phyloP scores from a whole-genome alignment of 306 rosid genomes.

The Vicia faba region DNA sequence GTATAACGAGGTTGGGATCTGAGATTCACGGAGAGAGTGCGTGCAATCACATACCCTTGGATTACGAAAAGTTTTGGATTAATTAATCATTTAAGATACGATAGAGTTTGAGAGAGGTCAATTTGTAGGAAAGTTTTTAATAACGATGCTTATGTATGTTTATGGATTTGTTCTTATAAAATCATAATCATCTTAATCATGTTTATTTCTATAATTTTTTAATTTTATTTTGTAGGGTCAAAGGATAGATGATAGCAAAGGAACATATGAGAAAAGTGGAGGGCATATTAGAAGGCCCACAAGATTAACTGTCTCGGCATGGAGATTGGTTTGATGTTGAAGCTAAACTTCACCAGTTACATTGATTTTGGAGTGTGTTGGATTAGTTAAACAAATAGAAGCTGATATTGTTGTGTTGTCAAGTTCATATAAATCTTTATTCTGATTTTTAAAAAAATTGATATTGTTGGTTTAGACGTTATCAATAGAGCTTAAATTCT shows the following conservation, averaged over 20 bases:
- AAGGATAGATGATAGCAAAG: not conserved
- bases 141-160: slow-evolving; percentile 24
- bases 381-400: no score
- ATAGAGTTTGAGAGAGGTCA: slow-evolving; percentile 30
- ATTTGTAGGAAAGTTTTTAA: slow-evolving; percentile 41
- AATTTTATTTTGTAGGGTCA: not conserved
- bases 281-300: slow-evolving; percentile 39
- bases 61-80: slow-evolving; percentile 38
- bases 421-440: no score
- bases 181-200: not conserved
- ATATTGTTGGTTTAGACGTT: no score
- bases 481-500: no score
- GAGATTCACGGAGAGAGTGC: slow-evolving; percentile 5
- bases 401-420: no score
- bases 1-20: slow-evolving; percentile 25
- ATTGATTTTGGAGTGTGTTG: not conserved
- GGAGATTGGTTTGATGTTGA: slow-evolving; percentile 44
- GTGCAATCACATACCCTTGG: slow-evolving; percentile 30
- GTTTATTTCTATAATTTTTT: not conserved
- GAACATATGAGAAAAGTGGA: slow-evolving; percentile 11
- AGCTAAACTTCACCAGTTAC: slow-evolving; percentile 39
- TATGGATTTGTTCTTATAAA: slow-evolving; percentile 29
- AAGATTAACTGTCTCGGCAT: slow-evolving; percentile 32
- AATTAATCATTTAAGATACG: slow-evolving; percentile 48
- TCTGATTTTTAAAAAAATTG: no score